Evolutionary conservation across 2,329 filamentous ascomycete species (phyloP).

Genomic region (Fusarium goolgardi): DNA sequence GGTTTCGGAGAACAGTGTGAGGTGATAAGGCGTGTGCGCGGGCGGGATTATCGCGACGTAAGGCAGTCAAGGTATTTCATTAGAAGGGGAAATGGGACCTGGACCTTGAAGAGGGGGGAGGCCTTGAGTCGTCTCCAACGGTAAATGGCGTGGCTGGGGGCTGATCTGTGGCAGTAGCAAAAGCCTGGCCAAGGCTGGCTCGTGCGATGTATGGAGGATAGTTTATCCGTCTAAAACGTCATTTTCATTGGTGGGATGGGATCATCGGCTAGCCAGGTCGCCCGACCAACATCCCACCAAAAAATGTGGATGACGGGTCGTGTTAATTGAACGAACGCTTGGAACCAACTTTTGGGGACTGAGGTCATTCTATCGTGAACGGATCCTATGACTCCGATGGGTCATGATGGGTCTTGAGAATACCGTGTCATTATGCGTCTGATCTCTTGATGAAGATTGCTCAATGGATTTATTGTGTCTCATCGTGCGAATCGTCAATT

Average conservation of each 20-base stretch:
- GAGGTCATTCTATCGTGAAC: conserved; percentile 11
- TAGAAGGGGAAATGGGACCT: conserved; percentile 48
- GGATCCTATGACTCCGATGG: background rate
- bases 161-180: conserved; percentile 29
- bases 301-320: conserved; percentile 16
- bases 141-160: conserved; percentile 57
- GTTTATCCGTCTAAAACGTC: rapidly evolving
- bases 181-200: background rate
- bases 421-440: background rate
- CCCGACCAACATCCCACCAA: conserved; percentile 28
- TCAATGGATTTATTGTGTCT: background rate
- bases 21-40: conserved; percentile 41
- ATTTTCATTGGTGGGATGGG: conserved; percentile 2
- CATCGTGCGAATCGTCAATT: background rate
- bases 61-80: conserved; percentile 40
- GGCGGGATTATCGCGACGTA: conserved; percentile 42
- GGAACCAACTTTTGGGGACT: conserved; percentile 12
- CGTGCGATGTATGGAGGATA: background rate
- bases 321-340: conserved; percentile 28
- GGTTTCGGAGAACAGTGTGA: conserved; percentile 39
- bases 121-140: conserved; percentile 47
- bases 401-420: background rate
- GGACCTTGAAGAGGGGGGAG: conserved; percentile 45
- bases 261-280: conserved; percentile 16
- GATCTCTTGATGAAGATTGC: background rate